These are phyloP conservation scores for Bolboschoenoplectus hybrid DNA, from an alignment of 202 grass and related monocot genomes.

Conservation along the genomic window DNA sequence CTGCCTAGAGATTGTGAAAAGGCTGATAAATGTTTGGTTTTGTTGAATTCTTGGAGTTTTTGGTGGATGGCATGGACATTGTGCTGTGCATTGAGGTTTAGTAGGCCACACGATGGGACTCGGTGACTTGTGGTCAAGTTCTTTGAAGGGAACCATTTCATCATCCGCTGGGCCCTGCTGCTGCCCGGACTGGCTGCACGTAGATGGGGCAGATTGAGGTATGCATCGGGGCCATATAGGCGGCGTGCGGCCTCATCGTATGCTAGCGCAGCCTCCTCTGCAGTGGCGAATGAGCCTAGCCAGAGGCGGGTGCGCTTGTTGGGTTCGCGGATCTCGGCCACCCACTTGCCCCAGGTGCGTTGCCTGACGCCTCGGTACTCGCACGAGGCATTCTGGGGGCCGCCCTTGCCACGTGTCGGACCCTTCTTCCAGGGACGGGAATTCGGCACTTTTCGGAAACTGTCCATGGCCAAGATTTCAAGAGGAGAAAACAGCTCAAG, in stretches of 20 bases:
- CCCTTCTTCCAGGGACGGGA: slow-evolving; percentile 92
- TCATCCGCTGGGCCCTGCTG: slow-evolving; percentile 54
- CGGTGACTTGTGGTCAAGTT: slow-evolving; percentile 5
- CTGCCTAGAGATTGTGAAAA: neutral
- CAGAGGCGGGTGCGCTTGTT: slow-evolving; percentile 87
- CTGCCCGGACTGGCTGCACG: slow-evolving; percentile 44
- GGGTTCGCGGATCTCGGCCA: slow-evolving; percentile 95
- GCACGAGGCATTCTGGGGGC: slow-evolving; percentile 93
- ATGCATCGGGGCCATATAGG: slow-evolving; percentile 92
- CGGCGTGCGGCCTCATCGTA: slow-evolving; percentile 95
- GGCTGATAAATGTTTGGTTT: slow-evolving; percentile 22
- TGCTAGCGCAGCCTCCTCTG: slow-evolving; percentile 92
- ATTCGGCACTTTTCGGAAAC: slow-evolving; percentile 27
- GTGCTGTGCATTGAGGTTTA: slow-evolving; percentile 98
- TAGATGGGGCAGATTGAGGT: slow-evolving; percentile 98
- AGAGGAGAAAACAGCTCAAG: neutral
- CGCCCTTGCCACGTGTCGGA: slow-evolving; percentile 80
- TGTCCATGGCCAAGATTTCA: slow-evolving; percentile 27
- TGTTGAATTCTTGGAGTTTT: slow-evolving; percentile 88
- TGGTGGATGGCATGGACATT: slow-evolving; percentile 97
- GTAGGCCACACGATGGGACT: slow-evolving; percentile 72
- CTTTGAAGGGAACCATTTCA: slow-evolving; percentile 82
- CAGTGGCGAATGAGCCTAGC: slow-evolving; percentile 95
- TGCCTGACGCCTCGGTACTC: slow-evolving; percentile 96
- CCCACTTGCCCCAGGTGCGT: slow-evolving; percentile 99